A percentile compares a stretch with the other conserved stretches of the same genome.
Evolutionary conservation across 1,284 basidiomycete species (phyloP).

Genomic region (Irpex sp.): DNA sequence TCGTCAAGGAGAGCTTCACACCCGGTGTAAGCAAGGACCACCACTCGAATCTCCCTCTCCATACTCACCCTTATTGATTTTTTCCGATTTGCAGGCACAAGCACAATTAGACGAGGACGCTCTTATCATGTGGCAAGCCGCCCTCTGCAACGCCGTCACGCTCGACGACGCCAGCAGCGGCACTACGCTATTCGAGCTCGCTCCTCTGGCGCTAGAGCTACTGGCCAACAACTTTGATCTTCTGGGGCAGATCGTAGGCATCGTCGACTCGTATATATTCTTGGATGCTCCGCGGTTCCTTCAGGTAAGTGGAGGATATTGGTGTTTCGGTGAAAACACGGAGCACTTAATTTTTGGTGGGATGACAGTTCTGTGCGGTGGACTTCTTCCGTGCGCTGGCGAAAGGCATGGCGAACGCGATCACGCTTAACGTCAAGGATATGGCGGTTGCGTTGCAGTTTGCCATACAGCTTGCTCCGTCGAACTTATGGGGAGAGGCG

Average conservation of each 20-base stretch:
- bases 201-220: constrained; percentile 58
- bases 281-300: constrained; percentile 64
- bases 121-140: constrained; percentile 68
- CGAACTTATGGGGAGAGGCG: constrained; percentile 61
- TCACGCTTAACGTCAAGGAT: constrained; percentile 50
- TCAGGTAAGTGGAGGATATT: constrained; percentile 43
- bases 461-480: constrained; percentile 56
- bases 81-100: constrained; percentile 43
- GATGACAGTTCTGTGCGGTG: constrained; percentile 29
- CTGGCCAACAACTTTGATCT: constrained; percentile 73
- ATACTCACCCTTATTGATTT: too few species aligned
- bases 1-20: constrained; percentile 71
- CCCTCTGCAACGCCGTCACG: constrained; percentile 63
- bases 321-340: not conserved
- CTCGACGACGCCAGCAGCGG: constrained; percentile 42
- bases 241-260: constrained; percentile 56
- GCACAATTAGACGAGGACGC: constrained; percentile 78
- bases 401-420: constrained; percentile 42
- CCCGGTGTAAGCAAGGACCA: constrained; percentile 40
- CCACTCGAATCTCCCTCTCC: not conserved
- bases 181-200: constrained; percentile 52
- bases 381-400: constrained; percentile 54
- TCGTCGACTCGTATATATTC: constrained; percentile 81
- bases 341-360: not conserved
- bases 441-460: constrained; percentile 50